Evolutionary conservation across 306 rosid species (phyloP).

Genomic region (Cicer pinnatifidum): DNA sequence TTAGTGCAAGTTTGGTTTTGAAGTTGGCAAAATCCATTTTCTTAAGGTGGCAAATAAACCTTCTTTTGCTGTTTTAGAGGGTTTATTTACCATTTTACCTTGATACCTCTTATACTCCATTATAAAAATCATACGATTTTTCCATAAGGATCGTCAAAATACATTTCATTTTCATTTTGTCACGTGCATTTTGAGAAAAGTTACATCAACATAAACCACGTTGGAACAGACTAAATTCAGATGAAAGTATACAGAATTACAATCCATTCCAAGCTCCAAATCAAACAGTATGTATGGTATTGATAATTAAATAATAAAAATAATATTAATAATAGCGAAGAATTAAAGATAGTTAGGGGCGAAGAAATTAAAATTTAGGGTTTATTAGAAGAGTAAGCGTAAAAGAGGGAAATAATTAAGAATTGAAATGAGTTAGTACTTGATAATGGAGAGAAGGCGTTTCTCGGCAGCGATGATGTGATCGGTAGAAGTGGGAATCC

Average conservation of each 20-base stretch:
- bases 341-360: background rate
- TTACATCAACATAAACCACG: no score
- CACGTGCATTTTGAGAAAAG: no score
- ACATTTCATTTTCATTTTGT: no score
- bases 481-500: conserved; percentile 87
- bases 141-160: no score
- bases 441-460: conserved; percentile 84
- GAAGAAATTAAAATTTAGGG: background rate
- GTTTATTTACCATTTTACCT: no score
- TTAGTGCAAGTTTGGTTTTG: background rate
- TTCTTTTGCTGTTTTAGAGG: no score
- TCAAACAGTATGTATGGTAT: background rate
- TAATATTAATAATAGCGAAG: background rate
- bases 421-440: conserved; percentile 51
- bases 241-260: background rate
- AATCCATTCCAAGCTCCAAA: background rate
- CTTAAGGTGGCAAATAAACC: no score
- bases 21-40: background rate
- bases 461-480: conserved; percentile 87
- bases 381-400: conserved; percentile 28
- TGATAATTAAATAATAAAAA: background rate
- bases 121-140: no score
- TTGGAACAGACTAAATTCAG: background rate
- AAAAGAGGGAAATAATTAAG: background rate
- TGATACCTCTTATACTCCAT: no score